Evolutionary conservation across 2,329 filamentous ascomycete species (phyloP).

Genomic region (Cucurbitaria berberidis): DNA sequence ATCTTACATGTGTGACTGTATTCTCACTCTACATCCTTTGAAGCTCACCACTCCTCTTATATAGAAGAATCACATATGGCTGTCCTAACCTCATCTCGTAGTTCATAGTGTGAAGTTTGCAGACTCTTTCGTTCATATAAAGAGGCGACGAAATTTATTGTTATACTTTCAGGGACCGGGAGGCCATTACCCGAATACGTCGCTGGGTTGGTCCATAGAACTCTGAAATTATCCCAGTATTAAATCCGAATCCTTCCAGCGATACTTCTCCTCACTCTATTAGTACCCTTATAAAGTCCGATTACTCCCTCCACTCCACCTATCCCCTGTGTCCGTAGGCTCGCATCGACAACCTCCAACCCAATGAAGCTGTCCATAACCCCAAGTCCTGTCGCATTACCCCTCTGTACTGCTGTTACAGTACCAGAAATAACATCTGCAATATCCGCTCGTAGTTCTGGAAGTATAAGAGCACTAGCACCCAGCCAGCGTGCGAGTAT

Average conservation of each 20-base stretch:
- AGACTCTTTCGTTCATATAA: no score
- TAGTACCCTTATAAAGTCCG: conserved; percentile 8
- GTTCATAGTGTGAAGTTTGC: no score
- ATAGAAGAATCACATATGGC: not conserved
- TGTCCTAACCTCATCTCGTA: no score
- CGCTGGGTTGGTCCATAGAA: no score
- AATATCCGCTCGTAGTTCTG: conserved; percentile 22
- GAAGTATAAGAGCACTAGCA: conserved; percentile 27
- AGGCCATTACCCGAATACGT: no score
- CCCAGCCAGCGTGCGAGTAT: conserved; percentile 38
- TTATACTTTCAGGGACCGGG: no score
- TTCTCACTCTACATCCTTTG: no score
- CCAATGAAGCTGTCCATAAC: conserved; percentile 23
- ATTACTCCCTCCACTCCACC: conserved; percentile 22
- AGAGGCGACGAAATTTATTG: no score
- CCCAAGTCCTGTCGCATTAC: conserved; percentile 5
- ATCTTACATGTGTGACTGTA: no score
- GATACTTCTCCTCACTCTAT: conserved; percentile 9
- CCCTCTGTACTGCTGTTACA: conserved; percentile 14
- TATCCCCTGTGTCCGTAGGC: conserved; percentile 20
- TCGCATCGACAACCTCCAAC: conserved; percentile 27
- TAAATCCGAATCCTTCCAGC: conserved; percentile 15
- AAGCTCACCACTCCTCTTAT: not conserved
- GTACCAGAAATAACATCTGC: conserved; percentile 16
- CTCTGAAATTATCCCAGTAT: no score